phyloP scores from a whole-genome alignment of 2,329 filamentous ascomycete genomes.

The Colletotrichum horii region DNA sequence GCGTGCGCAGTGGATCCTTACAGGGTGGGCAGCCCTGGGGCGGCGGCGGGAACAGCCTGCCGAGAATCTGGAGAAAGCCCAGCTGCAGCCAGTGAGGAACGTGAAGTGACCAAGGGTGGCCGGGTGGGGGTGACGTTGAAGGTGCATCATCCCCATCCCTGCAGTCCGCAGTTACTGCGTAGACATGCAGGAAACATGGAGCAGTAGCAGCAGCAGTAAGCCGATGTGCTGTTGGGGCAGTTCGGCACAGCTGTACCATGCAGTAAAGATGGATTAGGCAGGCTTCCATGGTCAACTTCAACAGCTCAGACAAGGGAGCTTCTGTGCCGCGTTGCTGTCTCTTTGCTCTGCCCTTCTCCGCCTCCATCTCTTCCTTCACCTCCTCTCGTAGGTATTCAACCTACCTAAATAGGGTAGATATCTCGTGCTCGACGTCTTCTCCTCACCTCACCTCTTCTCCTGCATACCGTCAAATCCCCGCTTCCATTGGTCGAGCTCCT shows the following conservation, averaged over 20 bases:
- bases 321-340: background rate
- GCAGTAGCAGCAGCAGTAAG: background rate
- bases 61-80: constrained; percentile 1
- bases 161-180: background rate
- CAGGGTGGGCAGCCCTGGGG: background rate
- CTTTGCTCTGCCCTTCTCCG: background rate
- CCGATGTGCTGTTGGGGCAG: background rate
- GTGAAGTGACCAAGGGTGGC: background rate
- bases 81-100: background rate
- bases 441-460: background rate
- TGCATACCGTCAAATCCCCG: background rate
- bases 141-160: background rate
- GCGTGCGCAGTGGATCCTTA: constrained; percentile 8
- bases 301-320: background rate
- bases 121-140: background rate
- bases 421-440: background rate
- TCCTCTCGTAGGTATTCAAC: background rate
- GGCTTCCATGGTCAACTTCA: background rate
- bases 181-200: background rate
- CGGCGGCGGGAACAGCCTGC: constrained; percentile 1
- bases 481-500: background rate
- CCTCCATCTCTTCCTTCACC: background rate
- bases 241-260: background rate
- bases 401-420: background rate
- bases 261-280: background rate